Conservation (phyloP, 495 filamentous ascomycete genomes). For the Podospora didyma region DNA sequence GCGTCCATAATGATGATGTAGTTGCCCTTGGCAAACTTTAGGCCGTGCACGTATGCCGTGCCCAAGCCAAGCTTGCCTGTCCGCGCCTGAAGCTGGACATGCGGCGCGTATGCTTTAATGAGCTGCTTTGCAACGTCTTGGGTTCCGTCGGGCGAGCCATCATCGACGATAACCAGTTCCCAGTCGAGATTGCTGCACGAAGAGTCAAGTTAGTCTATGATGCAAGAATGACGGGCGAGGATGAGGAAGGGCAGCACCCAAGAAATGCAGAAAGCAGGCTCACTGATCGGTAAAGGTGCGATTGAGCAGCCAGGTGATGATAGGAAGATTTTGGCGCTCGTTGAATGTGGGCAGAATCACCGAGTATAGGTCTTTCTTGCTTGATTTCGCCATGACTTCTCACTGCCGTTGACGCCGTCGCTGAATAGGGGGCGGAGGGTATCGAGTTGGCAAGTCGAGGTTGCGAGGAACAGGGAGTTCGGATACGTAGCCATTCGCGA, state of each 20-base stretch:
- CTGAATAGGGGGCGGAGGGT: not conserved
- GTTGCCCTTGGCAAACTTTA: conserved; percentile 82
- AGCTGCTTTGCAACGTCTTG: conserved; percentile 86
- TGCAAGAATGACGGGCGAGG: not conserved
- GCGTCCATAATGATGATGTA: conserved; percentile 99
- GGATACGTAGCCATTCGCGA: not conserved
- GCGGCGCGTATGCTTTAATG: conserved; percentile 71
- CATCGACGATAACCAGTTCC: conserved; percentile 97
- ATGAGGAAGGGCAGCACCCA: not conserved
- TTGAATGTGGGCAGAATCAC: conserved; percentile 98
- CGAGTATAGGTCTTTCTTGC: conserved; percentile 74
- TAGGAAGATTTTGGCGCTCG: conserved; percentile 93
- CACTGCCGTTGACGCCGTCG: conserved; percentile 4
- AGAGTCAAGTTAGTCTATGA: not conserved
- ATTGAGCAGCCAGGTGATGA: conserved; percentile 90
- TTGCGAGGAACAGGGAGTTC: conserved; percentile 19
- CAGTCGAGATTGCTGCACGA: conserved; percentile 77
- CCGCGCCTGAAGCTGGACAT: conserved; percentile 79
- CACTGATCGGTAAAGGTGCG: conserved; percentile 84
- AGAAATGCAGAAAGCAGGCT: conserved; percentile 6
- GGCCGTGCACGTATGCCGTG: conserved; percentile 93
- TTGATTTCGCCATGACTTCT: conserved; percentile 23
- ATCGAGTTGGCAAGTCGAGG: no score
- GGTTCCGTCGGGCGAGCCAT: conserved; percentile 94
- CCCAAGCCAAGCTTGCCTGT: conserved; percentile 93